Evolutionary conservation across 768 basidiomycete species (phyloP), one percentile per base, ranked within the genome.

Genomic region (Gelatoporia subvermispora): DNA sequence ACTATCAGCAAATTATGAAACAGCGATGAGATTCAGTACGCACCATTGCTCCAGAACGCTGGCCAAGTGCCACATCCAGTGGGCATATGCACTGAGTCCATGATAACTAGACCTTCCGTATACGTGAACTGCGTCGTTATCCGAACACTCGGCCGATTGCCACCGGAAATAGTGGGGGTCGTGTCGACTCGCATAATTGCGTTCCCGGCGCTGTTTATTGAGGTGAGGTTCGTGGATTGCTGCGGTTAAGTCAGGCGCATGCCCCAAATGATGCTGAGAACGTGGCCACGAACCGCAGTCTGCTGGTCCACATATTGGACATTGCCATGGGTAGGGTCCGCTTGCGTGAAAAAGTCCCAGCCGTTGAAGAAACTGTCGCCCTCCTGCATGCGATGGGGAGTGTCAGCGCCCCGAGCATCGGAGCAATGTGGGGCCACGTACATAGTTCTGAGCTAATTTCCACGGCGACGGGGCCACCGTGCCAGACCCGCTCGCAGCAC

Each of bases 141-240:
- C 54, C 94, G 83, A 37, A 95, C 76, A 51, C 87, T 85, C 64
- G 80, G 75, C 53, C 93, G 79, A 49, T 77, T 85, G 37, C 65
- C 77, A 31, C 28, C 28, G 2, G 56, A 59, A 28, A 93, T 85
- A 17, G 67, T 75, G 11, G 80, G 74, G 9, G 91, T 94, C 9
- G 88, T 93, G 62, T 95, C 91, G 34, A 95, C 84, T 35, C 80
- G 73, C 93, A 97, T 95, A 47, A 96, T 68, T 17, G 86, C 88
- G 67, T 90, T 78, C 22, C 89, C 88, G 16, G 73, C 75, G 21
- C 60, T 53, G 60, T 90, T 93, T 59, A 93, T 72, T 11, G 77
- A 70, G 24, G 83, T 60, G 25, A 97, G 75, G 45, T 79, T 78
- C 49, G 72, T 78, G 8, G 72, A 69, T 62, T 72, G 67, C 82